Percentiles rank a stretch among this genome's conserved stretches.
Evolutionary conservation across 2,329 filamentous ascomycete genomes (phyloP).

Genomic region (Fusarium buharicum): DNA sequence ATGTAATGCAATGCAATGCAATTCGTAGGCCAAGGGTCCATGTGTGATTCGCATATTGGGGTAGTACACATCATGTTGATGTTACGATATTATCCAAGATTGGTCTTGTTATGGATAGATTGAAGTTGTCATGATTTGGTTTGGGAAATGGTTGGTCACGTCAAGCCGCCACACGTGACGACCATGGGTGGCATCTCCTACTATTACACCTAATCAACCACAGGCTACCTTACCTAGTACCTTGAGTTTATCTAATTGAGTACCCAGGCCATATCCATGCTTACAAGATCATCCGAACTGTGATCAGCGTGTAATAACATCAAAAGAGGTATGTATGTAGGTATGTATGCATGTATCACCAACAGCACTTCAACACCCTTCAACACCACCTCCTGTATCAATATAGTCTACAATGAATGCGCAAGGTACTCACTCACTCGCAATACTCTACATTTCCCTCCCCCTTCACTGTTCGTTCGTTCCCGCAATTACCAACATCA

Average conservation of each 20-base stretch:
- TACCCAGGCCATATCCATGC: conserved; percentile 1
- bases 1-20: conserved; percentile 20
- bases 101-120: conserved; percentile 8
- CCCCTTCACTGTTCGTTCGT: conserved; percentile 3
- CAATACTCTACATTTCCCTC: conserved; percentile 34
- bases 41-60: conserved; percentile 14
- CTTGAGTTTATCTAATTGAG: neutral
- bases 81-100: neutral
- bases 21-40: conserved; percentile 10
- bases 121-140: conserved; percentile 4
- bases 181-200: neutral
- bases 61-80: conserved; percentile 14
- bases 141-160: neutral
- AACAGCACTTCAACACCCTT: conserved; percentile 9
- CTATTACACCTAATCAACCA: neutral
- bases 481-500: conserved; percentile 39
- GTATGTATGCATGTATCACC: neutral
- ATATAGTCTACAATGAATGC: conserved; percentile 39
- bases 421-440: conserved; percentile 23
- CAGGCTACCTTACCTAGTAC: neutral
- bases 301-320: conserved; percentile 5
- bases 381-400: conserved; percentile 19
- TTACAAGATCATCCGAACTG: conserved; percentile 3
- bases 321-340: conserved; percentile 6
- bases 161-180: conserved; percentile 30